Evolutionary conservation across 169 alveolate species (phyloP).

Genomic region (Nephromyces sp.): DNA sequence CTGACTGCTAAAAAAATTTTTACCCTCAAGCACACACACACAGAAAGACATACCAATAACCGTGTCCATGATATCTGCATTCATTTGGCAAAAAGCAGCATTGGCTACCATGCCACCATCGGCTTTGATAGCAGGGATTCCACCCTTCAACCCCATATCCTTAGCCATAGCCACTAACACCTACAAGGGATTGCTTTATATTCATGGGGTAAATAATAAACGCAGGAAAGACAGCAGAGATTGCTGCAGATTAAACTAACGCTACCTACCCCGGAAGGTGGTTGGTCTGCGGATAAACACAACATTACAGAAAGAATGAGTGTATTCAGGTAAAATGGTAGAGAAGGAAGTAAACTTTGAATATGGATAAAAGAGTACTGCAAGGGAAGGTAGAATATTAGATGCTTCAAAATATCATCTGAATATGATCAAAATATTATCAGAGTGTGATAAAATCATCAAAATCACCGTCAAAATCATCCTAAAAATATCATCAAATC

Average conservation of each 20-base stretch:
- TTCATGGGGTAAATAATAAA: not conserved
- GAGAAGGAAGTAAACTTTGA: no score
- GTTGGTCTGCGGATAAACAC: not conserved
- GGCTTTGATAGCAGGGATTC: slow-evolving; percentile 59
- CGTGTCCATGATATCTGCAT: slow-evolving; percentile 63
- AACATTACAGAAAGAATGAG: not conserved
- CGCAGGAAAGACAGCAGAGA: not conserved
- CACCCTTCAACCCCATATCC: slow-evolving; percentile 39
- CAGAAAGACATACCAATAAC: slow-evolving; percentile 37
- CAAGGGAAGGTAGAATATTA: no score
- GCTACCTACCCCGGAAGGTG: slow-evolving; percentile 8
- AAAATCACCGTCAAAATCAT: no score
- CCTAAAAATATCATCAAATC: no score
- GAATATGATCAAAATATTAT: no score
- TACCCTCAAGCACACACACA: not conserved
- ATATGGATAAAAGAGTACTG: no score
- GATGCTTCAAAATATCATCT: no score
- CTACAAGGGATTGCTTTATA: not conserved
- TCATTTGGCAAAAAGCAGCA: slow-evolving; percentile 57
- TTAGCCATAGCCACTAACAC: slow-evolving; percentile 22
- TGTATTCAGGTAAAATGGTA: no score
- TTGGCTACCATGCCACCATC: slow-evolving; percentile 84
- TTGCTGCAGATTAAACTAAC: slow-evolving; percentile 15
- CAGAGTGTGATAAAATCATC: no score
- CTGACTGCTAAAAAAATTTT: not conserved